Conservation (phyloP, 352 stramenopile genomes). For the Lagenidium sp. region DNA sequence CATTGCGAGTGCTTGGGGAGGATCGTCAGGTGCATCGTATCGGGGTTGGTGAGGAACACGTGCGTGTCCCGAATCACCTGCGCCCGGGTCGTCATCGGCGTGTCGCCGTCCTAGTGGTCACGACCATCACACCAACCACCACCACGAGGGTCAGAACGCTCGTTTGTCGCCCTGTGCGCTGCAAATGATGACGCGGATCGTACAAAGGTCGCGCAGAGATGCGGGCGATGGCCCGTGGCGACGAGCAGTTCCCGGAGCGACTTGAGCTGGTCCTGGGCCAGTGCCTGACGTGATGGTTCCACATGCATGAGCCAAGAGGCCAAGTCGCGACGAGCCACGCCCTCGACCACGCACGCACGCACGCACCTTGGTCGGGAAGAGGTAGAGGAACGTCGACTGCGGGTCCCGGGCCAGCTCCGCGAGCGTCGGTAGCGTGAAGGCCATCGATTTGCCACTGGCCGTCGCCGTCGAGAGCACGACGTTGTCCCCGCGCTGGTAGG, state of each 20-base stretch:
- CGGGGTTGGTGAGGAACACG: constrained; percentile 98
- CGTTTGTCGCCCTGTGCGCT: too few relatives aligned
- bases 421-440: constrained; percentile 94
- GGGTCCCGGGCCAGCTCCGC: constrained; percentile 45
- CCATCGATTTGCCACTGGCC: constrained; percentile 95
- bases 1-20: constrained; percentile 91
- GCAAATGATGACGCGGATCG: background rate
- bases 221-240: constrained; percentile 28
- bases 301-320: background rate
- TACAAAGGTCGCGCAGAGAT: constrained; percentile 66
- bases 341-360: background rate
- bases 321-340: background rate
- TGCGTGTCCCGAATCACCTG: constrained; percentile 80
- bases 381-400: constrained; percentile 80
- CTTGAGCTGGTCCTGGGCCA: constrained; percentile 97
- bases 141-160: too few relatives aligned
- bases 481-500: constrained; percentile 79
- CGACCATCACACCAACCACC: too few relatives aligned
- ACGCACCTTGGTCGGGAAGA: constrained; percentile 95
- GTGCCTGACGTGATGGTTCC: constrained; percentile 29
- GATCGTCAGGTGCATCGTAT: constrained; percentile 97
- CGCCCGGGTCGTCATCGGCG: constrained; percentile 80
- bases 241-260: constrained; percentile 74
- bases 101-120: constrained; percentile 89
- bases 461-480: constrained; percentile 95